These are phyloP conservation scores for Kluyveromyces nonfermentans DNA, from an alignment of 805 yeast species.

Conservation along the genomic window DNA sequence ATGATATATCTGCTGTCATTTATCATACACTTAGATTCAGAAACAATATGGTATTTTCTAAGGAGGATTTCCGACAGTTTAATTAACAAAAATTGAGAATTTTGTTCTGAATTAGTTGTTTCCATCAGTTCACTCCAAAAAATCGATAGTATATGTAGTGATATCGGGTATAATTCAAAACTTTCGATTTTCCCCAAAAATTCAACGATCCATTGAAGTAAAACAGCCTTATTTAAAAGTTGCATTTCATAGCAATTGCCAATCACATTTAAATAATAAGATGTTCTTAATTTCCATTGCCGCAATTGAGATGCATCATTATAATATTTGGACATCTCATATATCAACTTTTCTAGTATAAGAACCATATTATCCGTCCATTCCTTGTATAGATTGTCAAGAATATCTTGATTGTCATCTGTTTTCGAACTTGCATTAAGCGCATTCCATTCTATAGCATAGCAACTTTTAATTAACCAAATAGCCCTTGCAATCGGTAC, in stretches of 20 bases:
- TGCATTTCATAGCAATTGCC: slow-evolving; percentile 62
- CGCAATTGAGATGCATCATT: slow-evolving; percentile 23
- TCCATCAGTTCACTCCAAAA: slow-evolving; percentile 64
- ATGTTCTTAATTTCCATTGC: slow-evolving; percentile 40
- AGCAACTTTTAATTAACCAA: slow-evolving; percentile 86
- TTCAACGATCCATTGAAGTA: slow-evolving; percentile 55
- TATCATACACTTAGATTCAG: slow-evolving; percentile 27
- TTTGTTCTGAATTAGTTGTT: slow-evolving; percentile 20
- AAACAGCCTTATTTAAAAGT: slow-evolving; percentile 50
- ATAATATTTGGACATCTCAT: slow-evolving; percentile 25
- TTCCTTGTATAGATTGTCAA: slow-evolving; percentile 63
- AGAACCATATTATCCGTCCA: slow-evolving; percentile 83
- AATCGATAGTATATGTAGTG: slow-evolving; percentile 45
- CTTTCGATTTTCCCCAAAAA: slow-evolving; percentile 36
- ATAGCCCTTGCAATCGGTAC: slow-evolving; percentile 77
- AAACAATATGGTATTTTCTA: slow-evolving; percentile 35
- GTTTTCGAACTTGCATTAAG: slow-evolving; percentile 11
- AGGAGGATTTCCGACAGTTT: slow-evolving; percentile 55
- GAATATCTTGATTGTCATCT: slow-evolving; percentile 21
- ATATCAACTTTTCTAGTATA: slow-evolving; percentile 30
- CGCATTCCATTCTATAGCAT: slow-evolving; percentile 53
- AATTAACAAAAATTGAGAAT: slow-evolving; percentile 43
- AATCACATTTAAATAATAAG: slow-evolving; percentile 50
- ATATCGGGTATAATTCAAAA: slow-evolving; percentile 35
- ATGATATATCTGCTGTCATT: slow-evolving; percentile 30